These are phyloP conservation scores for Passalora sequoiae DNA, from an alignment of 2,329 filamentous ascomycete genomes.

Conservation along the genomic window DNA sequence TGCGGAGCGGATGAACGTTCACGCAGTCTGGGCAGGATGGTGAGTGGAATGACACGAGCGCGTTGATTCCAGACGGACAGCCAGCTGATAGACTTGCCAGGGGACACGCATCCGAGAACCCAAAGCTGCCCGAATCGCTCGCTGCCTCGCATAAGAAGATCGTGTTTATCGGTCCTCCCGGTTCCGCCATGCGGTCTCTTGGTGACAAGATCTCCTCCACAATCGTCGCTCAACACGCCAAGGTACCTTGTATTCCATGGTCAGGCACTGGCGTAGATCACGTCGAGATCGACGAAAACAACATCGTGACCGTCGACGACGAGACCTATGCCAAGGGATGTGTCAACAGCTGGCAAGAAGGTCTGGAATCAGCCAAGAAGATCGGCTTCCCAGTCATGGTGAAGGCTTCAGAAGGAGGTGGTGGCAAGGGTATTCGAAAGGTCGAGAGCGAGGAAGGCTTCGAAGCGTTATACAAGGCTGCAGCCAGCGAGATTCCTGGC, in stretches of 20 bases:
- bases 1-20: constrained; percentile 96
- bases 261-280: constrained; percentile 86
- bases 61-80: no score
- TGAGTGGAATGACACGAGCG: constrained; percentile 54
- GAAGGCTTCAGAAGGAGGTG: constrained; percentile 98
- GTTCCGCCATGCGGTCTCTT: constrained; percentile 96
- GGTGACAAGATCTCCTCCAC: constrained; percentile 99
- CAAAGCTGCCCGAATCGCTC: constrained; percentile 90
- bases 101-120: constrained; percentile 98
- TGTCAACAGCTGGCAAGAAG: constrained; percentile 83
- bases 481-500: constrained; percentile 93
- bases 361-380: constrained; percentile 74
- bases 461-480: constrained; percentile 82
- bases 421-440: constrained; percentile 98
- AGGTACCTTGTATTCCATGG: constrained; percentile 98
- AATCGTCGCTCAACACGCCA: constrained; percentile 94
- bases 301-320: constrained; percentile 88
- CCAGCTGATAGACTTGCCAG: constrained; percentile 41
- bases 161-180: constrained; percentile 96
- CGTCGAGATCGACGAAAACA: constrained; percentile 71
- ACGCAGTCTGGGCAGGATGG: constrained; percentile 99
- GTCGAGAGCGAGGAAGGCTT: constrained; percentile 82
- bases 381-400: constrained; percentile 99
- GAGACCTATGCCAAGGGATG: constrained; percentile 85
- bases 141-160: constrained; percentile 98